phyloP scores from a whole-genome alignment of 73 alveolate species.

The Paramecium tetraurelia region DNA sequence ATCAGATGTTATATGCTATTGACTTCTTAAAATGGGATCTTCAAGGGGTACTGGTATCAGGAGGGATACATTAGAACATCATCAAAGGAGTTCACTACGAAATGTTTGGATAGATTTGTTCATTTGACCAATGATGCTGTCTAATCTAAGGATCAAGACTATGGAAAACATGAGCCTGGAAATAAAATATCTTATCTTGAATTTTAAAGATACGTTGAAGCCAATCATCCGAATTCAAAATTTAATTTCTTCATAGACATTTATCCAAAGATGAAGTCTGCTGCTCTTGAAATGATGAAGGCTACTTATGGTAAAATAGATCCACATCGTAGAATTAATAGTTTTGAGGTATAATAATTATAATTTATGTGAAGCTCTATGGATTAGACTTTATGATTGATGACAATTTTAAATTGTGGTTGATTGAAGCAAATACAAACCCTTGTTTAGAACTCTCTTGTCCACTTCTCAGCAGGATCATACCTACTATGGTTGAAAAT shows the following conservation, averaged over 20 bases:
- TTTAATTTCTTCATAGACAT: conserved; percentile 61
- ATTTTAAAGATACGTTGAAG: conserved; percentile 67
- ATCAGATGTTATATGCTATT: conserved; percentile 69
- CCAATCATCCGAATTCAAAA: conserved; percentile 44
- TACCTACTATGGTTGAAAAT: conserved; percentile 62
- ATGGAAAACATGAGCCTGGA: conserved; percentile 73
- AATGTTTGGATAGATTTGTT: conserved; percentile 62
- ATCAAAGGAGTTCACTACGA: conserved; percentile 70
- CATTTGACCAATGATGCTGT: conserved; percentile 81
- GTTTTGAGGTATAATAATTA: conserved; percentile 43
- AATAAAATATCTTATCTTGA: conserved; percentile 70
- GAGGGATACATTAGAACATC: conserved; percentile 80
- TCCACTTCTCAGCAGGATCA: conserved; percentile 50
- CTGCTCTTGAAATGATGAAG: conserved; percentile 68
- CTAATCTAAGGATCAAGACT: conserved; percentile 64
- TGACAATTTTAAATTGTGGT: conserved; percentile 52
- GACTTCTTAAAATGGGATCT: conserved; percentile 67
- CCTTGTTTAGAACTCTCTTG: conserved; percentile 60
- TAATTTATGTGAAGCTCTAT: background rate
- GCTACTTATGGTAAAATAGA: conserved; percentile 66
- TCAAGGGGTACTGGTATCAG: conserved; percentile 71
- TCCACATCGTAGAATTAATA: conserved; percentile 51
- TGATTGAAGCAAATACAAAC: conserved; percentile 60
- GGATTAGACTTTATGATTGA: conserved; percentile 66
- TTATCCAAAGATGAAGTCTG: conserved; percentile 65